Evolutionary conservation across 169 alveolate species (phyloP).

Genomic region (Amoebophrya sp.): DNA sequence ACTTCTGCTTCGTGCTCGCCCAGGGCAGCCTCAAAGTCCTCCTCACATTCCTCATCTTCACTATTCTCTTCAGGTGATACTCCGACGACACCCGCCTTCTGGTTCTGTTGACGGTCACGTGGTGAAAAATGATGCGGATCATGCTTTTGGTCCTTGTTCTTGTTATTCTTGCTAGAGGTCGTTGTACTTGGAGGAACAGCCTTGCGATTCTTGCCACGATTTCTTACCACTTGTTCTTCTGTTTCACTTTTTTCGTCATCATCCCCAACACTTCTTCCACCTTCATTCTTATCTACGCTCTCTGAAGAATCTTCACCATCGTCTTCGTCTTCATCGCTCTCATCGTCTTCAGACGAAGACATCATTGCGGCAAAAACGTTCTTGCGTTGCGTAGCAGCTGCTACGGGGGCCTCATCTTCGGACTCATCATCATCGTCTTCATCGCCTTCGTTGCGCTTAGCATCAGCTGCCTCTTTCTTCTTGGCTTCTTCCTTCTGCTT

Average conservation of each 20-base stretch:
- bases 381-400: neutral
- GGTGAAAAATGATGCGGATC: no score
- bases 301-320: neutral
- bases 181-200: neutral
- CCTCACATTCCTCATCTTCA: neutral
- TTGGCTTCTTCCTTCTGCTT: neutral
- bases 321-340: no score
- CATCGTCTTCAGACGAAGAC: neutral
- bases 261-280: neutral
- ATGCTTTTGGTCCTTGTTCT: neutral
- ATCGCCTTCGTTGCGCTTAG: neutral
- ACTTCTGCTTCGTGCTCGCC: neutral
- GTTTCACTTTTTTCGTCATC: no score
- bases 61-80: no score
- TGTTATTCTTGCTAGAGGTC: neutral
- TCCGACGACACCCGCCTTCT: no score
- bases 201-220: no score
- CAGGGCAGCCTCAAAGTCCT: neutral
- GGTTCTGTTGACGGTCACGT: no score
- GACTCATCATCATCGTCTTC: neutral
- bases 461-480: neutral
- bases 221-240: no score
- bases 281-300: neutral
- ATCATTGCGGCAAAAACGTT: neutral
- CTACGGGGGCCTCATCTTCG: neutral